Base-by-base conservation (phyloP, 768 basidiomycete genomes). In the Boletus huronensis region DNA sequence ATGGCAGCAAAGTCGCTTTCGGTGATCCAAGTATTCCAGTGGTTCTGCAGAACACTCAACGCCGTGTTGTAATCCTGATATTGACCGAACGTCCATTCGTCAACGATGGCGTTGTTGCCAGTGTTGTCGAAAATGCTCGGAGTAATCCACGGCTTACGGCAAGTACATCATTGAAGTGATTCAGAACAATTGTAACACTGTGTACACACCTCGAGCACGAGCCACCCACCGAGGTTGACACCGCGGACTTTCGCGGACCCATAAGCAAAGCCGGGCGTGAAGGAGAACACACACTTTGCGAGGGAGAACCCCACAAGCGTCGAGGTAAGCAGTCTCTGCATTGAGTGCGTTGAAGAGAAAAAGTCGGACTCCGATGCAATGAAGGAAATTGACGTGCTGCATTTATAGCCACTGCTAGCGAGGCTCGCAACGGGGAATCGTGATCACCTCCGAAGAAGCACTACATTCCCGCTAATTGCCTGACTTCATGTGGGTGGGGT, bases 11-110 rank as follows among this genome's bases (percentile, higher is more conserved):
- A 90, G 70, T 98, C 94, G 19, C 76, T 65, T 64, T 93, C 87
- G 1, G 86, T 90, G 60, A 98, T 92, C 82, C 83, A 94, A 0
- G 84, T 85, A 58, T 88, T 70, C 90, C 90, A 93, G 66, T 92
- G 91, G 44, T 78, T 74, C 56, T 78, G 73, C 21, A 92, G 75
- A 17, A 68, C 72, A n/a, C 63, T 60, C n/a, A 62, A 64, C 2
- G 88, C 90, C 0, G 73, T 79, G 31, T 68, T 58, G 14, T 66
- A 59, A 65, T 79, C 67, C 62, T 88, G 86, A 55, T 76, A 81
- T 64, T 83, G 78, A 48, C 85, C 79, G 60, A 90, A 90, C 1
- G 89, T 91, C 74, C 79, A 92, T 61, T 92, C 89, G 68, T 93
- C 90, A 51, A 87, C 75, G 62, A 87, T 85, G 56, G 70, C 70